Evolutionary conservation across 371 early-diverging fungal species (phyloP), one percentile per base, ranked within the genome.

Genomic region (Apophysomyces elegans): DNA sequence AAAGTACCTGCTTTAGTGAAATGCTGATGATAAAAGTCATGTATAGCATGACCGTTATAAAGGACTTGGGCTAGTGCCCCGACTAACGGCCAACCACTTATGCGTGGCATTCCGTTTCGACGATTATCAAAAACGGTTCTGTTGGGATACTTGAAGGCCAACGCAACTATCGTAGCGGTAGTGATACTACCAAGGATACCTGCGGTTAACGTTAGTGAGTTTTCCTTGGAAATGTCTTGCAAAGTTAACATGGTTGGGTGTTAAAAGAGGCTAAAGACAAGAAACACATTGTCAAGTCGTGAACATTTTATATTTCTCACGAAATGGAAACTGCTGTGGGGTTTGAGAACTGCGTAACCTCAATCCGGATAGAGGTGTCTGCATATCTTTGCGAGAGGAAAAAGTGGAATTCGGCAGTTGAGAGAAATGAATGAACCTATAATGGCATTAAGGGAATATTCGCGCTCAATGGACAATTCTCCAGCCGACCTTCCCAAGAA

Each of bases 91-190:
- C 57, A 62, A 4, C 78, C 80, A 43, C 61, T 61, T 37, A 32
- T 41, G 32, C 58, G 37, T 41, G 75, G 64, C 44, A 77, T 66
- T 3, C 68, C 74, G 43, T 71, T 59, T 38, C 66, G 69, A 61
- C 75, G 72, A 2, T 79, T 73, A 61, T 75, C 66, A 58, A 79
- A 79, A 4, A 75, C 47, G 5, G 77, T 74, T 11, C 77, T 56
- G 44, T 79, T 74, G 46, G 73, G 68, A 46, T 79, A 79, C 50
- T 75, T 75, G 9, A 73, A 16, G 13, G 70, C 39, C 6, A 79
- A 56, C 5, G 59, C 47, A 45, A 63, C 66, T 2, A 75, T 7
- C 0, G 58, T 46, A 14, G 72, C 62, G 32, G 66, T 26, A 13
- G 44, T 56, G 4, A 69, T 45, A 21, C 67, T 63, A 21, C 65